Base-by-base conservation (phyloP, 1,139 yeast genomes). In the Diutina mesorugosa region DNA sequence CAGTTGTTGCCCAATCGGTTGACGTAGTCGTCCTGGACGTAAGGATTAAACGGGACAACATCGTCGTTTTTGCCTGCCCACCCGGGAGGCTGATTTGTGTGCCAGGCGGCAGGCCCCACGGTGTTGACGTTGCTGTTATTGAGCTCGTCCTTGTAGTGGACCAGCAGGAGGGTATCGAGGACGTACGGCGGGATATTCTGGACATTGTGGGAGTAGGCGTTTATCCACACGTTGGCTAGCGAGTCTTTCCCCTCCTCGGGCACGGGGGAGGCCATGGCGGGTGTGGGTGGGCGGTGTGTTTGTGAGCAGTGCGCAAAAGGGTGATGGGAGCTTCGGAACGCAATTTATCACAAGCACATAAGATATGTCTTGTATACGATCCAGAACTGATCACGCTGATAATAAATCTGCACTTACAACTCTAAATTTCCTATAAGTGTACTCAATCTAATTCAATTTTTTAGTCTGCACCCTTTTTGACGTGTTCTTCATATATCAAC, bases 141-240 rank as follows among this genome's bases (percentile, higher is more conserved):
- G 46, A 71, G 62, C 61, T 73, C 75, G 45, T 73, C 77, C 60
- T 68, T 70, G 62, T 68, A 69, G 61, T 76, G 76, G 2, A 74
- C 78, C 62, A 72, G 76, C 0, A 83, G 72, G 18, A 83, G 66
- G 45, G 80, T 72, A 59, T 82, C 85, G 47, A 84, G 66, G 0
- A 81, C 87, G 65, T 79, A 84, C 0, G 84, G 81, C 0, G 89
- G 89, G 4, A 74, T 69, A 52, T 72, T 68, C 57, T 72, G 73
- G 26, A 79, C 71, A 56, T 65, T 65, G 58, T 74, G 78, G 57
- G 68, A 67, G 63, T 77, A 77, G 12, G 72, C 62, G 48, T 65
- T 67, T 32, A 72, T 63, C 45, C 65, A 64, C 9, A 74, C 57
- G 51, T 69, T 60, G 32, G 64, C 68, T 59, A 72, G 69, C 9